Percentiles rank a stretch among this genome's conserved stretches.
Conservation (phyloP, 176 grass and related monocot species). For the Carex pumila region DNA sequence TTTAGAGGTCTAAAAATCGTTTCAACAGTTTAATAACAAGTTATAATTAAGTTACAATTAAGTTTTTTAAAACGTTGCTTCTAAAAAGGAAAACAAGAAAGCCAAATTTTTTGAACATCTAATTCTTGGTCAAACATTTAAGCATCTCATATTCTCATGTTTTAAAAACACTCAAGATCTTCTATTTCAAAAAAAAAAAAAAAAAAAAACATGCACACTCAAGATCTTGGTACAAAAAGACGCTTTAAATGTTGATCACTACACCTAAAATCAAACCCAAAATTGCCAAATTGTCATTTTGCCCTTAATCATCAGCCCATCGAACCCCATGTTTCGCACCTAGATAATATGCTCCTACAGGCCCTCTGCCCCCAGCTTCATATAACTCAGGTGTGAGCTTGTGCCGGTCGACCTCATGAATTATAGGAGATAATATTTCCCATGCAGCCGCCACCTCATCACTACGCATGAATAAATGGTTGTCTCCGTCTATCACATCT, state of each 20-base stretch:
- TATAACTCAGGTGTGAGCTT: constrained; percentile 71
- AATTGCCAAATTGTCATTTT: background rate
- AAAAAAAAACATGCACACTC: too few relatives aligned
- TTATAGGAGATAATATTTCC: constrained; percentile 64
- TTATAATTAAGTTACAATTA: too few relatives aligned
- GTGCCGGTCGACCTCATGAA: constrained; percentile 68
- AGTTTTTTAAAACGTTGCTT: background rate
- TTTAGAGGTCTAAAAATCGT: too few relatives aligned
- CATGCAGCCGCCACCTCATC: constrained; percentile 83
- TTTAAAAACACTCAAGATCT: background rate
- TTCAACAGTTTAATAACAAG: too few relatives aligned
- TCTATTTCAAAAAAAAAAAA: too few relatives aligned
- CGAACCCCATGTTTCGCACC: constrained; percentile 79
- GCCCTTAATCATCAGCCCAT: constrained; percentile 68
- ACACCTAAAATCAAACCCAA: background rate
- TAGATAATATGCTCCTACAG: constrained; percentile 80
- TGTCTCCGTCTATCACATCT: constrained; percentile 87
- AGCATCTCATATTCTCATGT: background rate
- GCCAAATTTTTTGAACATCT: background rate
- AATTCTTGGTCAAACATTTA: background rate
- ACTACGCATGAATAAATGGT: constrained; percentile 89
- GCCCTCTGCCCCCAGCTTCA: constrained; percentile 62
- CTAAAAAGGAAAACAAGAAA: background rate
- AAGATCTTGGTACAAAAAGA: background rate
- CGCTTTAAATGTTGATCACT: background rate